phyloP scores from a whole-genome alignment of 371 early-diverging fungal species.

The Mortierella sp. region DNA sequence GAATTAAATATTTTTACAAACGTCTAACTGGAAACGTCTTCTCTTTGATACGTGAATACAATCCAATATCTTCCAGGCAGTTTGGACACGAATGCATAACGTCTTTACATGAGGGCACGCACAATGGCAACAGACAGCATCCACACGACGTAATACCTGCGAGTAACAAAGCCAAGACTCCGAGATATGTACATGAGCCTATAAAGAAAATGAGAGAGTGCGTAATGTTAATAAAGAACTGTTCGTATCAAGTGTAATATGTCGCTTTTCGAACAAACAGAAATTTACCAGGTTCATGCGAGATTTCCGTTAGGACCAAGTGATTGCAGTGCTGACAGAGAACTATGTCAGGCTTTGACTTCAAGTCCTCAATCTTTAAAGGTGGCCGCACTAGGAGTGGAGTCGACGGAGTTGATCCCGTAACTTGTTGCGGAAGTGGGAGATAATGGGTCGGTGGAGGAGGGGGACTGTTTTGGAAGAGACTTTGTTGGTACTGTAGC shows the following conservation, averaged over 20 bases:
- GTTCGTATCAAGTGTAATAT: neutral
- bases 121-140: slow-evolving; percentile 43
- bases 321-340: slow-evolving; percentile 41
- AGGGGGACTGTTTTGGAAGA: neutral
- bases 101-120: slow-evolving; percentile 39
- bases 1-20: neutral
- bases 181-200: slow-evolving; percentile 49
- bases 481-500: neutral
- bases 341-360: slow-evolving; percentile 32
- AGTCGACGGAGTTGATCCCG: slow-evolving; percentile 8
- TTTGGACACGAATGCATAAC: slow-evolving; percentile 49
- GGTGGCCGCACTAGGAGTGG: slow-evolving; percentile 30
- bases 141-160: slow-evolving; percentile 37
- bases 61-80: slow-evolving; percentile 42
- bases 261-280: neutral
- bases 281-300: slow-evolving; percentile 32
- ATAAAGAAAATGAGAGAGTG: neutral
- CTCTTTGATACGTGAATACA: slow-evolving; percentile 33
- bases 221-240: neutral
- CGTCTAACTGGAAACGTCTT: slow-evolving; percentile 20
- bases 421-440: neutral
- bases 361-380: slow-evolving; percentile 27
- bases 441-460: neutral
- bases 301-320: slow-evolving; percentile 35
- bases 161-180: slow-evolving; percentile 28